Conservation (phyloP, 2,329 filamentous ascomycete species). For the Colletotrichum theobromicola region DNA sequence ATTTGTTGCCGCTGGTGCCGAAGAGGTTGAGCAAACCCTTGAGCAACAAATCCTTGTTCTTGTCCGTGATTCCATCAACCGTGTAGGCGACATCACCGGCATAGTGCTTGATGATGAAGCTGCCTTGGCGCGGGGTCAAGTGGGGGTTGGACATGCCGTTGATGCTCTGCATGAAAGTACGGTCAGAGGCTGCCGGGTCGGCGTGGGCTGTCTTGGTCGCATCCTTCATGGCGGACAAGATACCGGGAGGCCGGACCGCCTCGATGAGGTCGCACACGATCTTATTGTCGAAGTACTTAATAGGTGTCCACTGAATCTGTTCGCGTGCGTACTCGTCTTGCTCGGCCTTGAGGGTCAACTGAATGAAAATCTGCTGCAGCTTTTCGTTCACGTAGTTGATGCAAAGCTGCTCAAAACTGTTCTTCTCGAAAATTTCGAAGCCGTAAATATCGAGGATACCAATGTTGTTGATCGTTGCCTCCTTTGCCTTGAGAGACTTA, state of each 20-base stretch:
- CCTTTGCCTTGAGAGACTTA: conserved; percentile 80
- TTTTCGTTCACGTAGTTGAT: conserved; percentile 99
- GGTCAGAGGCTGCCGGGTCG: conserved; percentile 90
- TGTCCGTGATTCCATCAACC: conserved; percentile 96
- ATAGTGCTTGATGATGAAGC: conserved; percentile 99
- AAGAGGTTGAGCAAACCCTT: conserved; percentile 93
- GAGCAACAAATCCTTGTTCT: conserved; percentile 97
- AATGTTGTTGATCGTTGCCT: conserved; percentile 80
- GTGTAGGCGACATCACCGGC: conserved; percentile 96
- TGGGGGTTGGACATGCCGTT: conserved; percentile 92
- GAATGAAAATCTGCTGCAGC: conserved; percentile 98
- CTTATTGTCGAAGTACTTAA: conserved; percentile 99
- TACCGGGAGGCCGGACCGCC: conserved; percentile 84
- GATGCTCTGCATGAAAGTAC: conserved; percentile 92
- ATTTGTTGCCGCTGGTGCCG: conserved; percentile 81
- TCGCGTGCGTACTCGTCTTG: conserved; percentile 97
- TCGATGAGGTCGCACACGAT: conserved; percentile 98
- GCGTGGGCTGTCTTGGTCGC: conserved; percentile 98
- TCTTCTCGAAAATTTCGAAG: conserved; percentile 99
- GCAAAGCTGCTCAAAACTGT: conserved; percentile 98
- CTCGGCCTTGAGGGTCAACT: conserved; percentile 93
- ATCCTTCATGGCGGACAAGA: conserved; percentile 96
- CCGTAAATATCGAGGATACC: conserved; percentile 99
- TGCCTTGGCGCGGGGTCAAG: conserved; percentile 89
- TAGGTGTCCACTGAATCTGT: conserved; percentile 98